Conservation (phyloP, 2,329 filamentous ascomycete species). For the Calonectria hongkongensis region DNA sequence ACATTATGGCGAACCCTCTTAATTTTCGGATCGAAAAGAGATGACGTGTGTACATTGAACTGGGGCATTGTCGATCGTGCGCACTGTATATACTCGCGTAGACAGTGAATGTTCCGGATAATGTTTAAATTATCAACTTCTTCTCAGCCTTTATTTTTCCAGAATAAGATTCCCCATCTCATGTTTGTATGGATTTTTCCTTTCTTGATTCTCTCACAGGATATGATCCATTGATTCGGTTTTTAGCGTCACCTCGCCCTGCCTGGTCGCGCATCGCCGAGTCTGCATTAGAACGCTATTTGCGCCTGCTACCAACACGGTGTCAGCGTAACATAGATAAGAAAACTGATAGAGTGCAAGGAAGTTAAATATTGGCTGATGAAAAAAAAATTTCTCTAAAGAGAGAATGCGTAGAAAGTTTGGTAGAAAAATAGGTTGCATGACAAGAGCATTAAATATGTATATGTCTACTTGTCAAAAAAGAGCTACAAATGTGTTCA, state of each 20-base stretch:
- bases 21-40: conserved; percentile 20
- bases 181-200: not conserved
- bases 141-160: too few relatives aligned
- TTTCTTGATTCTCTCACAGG: not conserved
- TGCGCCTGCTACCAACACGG: not conserved
- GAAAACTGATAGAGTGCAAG: not conserved
- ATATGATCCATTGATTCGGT: not conserved
- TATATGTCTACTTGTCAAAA: too few relatives aligned
- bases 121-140: not conserved
- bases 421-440: too few relatives aligned
- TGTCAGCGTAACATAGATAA: not conserved
- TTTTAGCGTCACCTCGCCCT: not conserved
- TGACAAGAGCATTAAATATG: too few relatives aligned
- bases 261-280: conserved; percentile 2
- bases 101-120: not conserved
- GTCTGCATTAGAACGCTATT: not conserved
- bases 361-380: too few relatives aligned
- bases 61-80: not conserved
- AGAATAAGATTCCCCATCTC: not conserved
- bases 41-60: conserved; percentile 27
- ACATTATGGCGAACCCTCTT: conserved; percentile 14
- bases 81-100: too few relatives aligned
- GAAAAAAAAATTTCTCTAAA: too few relatives aligned
- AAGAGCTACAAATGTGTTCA: too few relatives aligned
- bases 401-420: too few relatives aligned